Evolutionary conservation across 1,284 basidiomycete species (phyloP).

Genomic region (Ganoderma lingzhi): DNA sequence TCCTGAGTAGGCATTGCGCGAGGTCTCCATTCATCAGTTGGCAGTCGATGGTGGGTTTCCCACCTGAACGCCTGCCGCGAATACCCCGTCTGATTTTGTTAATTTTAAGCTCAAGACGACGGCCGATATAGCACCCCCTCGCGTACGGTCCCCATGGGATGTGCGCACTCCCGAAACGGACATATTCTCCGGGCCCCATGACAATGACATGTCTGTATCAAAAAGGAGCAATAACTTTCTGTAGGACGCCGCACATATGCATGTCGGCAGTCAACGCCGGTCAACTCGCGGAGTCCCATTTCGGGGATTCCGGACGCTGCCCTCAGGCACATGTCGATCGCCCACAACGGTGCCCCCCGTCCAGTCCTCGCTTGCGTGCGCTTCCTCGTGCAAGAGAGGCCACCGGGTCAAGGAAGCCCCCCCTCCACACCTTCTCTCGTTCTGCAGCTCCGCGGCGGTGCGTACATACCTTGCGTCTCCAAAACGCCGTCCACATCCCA

Average conservation of each 20-base stretch:
- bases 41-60: background rate
- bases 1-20: background rate
- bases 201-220: background rate
- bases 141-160: background rate
- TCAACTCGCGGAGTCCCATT: conserved; percentile 28
- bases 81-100: conserved; percentile 5
- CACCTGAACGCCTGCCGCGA: background rate
- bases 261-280: background rate
- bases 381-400: conserved; percentile 19
- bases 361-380: conserved; percentile 17
- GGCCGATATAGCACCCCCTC: background rate
- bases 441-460: conserved; percentile 24
- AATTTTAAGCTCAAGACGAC: conserved; percentile 1
- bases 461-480: conserved; percentile 1
- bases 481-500: background rate
- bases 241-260: background rate
- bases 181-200: background rate
- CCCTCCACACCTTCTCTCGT: conserved; percentile 17
- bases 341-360: conserved; percentile 14
- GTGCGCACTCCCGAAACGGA: background rate
- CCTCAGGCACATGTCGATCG: conserved; percentile 30
- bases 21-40: background rate
- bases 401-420: conserved; percentile 18
- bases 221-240: background rate
- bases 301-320: conserved; percentile 23